phyloP scores from a whole-genome alignment of 306 rosid species.

The Gleditsia sinensis region DNA sequence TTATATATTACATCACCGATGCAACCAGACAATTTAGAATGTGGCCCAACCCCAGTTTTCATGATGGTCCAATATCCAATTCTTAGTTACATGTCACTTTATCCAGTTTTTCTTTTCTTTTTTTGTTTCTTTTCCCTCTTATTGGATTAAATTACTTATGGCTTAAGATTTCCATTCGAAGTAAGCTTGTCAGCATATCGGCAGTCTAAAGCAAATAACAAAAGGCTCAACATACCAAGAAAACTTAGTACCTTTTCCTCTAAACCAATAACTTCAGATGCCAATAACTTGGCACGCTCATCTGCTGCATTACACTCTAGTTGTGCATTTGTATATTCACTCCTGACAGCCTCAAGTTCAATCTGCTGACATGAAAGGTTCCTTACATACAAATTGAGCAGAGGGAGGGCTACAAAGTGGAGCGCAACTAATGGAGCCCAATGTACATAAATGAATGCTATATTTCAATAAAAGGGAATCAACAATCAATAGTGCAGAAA shows the following conservation, averaged over 20 bases:
- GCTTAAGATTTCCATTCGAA: background rate
- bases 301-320: conserved; percentile 95
- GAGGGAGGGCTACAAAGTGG: background rate
- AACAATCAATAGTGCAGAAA: background rate
- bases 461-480: conserved; percentile 22
- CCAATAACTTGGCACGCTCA: conserved; percentile 94
- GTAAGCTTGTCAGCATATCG: background rate
- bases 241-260: conserved; percentile 89
- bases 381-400: conserved; percentile 1
- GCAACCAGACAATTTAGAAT: background rate
- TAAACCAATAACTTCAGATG: conserved; percentile 93
- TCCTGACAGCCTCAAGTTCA: conserved; percentile 79
- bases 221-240: conserved; percentile 49
- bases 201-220: conserved; percentile 1
- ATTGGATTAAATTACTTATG: background rate
- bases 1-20: background rate
- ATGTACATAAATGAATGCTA: background rate
- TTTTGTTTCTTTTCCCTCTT: background rate
- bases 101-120: background rate
- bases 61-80: conserved; percentile 2
- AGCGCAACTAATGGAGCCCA: conserved; percentile 14
- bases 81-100: background rate
- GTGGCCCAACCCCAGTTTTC: background rate
- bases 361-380: conserved; percentile 48
- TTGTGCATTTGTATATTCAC: conserved; percentile 77